Percentiles rank a stretch among this genome's conserved stretches.
Conservation (phyloP, 345 rosid genomes). For the Cardamine chenopodiifolia region DNA sequence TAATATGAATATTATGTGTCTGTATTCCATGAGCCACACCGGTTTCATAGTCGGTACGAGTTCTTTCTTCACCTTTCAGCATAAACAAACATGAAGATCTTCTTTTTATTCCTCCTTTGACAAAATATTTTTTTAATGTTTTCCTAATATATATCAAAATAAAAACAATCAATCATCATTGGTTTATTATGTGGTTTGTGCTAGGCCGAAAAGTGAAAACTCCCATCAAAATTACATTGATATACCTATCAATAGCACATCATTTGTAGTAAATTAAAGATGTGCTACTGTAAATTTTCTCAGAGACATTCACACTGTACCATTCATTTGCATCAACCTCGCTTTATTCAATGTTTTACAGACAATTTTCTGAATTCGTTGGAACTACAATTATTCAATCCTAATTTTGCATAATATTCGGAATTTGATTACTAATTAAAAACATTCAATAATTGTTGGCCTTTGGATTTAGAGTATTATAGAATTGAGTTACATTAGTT, state of each 20-base stretch:
- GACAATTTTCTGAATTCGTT: too few species aligned
- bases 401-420: too few species aligned
- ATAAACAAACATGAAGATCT: slow-evolving; percentile 2
- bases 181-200: not conserved
- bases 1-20: slow-evolving; percentile 11
- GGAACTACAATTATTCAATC: too few species aligned
- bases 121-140: not conserved
- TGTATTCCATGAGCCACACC: slow-evolving; percentile 11
- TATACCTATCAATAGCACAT: too few species aligned
- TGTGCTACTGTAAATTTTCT: not conserved
- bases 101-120: not conserved
- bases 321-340: not conserved
- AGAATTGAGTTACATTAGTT: too few species aligned
- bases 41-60: not conserved
- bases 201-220: not conserved
- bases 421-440: too few species aligned
- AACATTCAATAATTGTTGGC: too few species aligned
- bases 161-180: not conserved
- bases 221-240: not conserved
- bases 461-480: too few species aligned
- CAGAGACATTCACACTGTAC: not conserved
- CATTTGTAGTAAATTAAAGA: not conserved
- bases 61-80: slow-evolving; percentile 23
- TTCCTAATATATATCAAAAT: not conserved
- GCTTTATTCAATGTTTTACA: too few species aligned